Evolutionary conservation across 2,329 filamentous ascomycete species (phyloP).

Genomic region (Myriangium duriaei): DNA sequence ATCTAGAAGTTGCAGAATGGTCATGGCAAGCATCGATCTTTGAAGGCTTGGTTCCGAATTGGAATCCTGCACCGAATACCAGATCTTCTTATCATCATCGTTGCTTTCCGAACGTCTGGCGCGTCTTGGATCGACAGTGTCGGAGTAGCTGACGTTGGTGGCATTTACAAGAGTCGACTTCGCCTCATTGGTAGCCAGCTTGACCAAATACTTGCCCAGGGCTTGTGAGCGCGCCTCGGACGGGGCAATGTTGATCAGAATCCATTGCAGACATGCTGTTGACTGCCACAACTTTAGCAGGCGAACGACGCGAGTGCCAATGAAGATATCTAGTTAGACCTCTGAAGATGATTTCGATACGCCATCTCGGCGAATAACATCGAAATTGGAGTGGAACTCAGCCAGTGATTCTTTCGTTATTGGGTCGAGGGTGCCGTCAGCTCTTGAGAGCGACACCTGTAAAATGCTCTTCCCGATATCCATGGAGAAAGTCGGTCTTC

Average conservation of each 20-base stretch:
- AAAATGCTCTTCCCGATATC: slow-evolving; percentile 5
- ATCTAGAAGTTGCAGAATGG: slow-evolving; percentile 1
- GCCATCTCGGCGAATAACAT: slow-evolving; percentile 7
- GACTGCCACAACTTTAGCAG: slow-evolving; percentile 13
- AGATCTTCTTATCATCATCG: background rate
- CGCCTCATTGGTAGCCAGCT: background rate
- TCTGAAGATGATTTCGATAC: slow-evolving; percentile 5
- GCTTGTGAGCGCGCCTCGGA: slow-evolving; percentile 10
- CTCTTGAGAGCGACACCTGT: slow-evolving; percentile 1
- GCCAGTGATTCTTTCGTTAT: slow-evolving; percentile 10
- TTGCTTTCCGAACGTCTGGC: slow-evolving; percentile 1
- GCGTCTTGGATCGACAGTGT: slow-evolving; percentile 1
- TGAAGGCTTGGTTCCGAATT: slow-evolving; percentile 4
- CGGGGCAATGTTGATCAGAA: slow-evolving; percentile 10
- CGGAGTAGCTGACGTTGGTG: slow-evolving; percentile 2
- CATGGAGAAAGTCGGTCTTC: slow-evolving; percentile 3
- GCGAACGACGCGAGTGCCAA: background rate
- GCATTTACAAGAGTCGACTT: background rate
- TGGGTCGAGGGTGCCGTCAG: slow-evolving; percentile 5
- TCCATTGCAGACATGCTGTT: slow-evolving; percentile 11
- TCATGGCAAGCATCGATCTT: background rate
- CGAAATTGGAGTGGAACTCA: slow-evolving; percentile 8
- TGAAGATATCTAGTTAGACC: slow-evolving; percentile 8
- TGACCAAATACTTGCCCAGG: slow-evolving; percentile 12
- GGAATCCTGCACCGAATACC: background rate